phyloP scores from a whole-genome alignment of 1,284 basidiomycete genomes.

The Ganoderma multipileum region DNA sequence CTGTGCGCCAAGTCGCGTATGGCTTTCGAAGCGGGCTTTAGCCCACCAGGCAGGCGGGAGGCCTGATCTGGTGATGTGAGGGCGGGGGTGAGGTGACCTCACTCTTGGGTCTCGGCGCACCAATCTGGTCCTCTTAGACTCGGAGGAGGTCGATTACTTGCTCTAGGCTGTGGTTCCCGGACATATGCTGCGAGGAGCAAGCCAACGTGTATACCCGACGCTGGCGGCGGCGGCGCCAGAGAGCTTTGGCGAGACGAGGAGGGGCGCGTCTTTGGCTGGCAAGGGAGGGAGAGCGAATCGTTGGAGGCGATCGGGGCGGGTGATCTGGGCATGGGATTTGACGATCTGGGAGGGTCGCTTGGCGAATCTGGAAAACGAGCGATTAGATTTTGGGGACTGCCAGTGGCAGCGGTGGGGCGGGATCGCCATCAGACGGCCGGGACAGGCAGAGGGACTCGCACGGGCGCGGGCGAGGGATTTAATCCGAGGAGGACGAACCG shows the following conservation, averaged over 20 bases:
- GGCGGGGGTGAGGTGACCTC: neutral
- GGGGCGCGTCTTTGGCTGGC: neutral
- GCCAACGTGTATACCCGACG: neutral
- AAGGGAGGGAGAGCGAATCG: neutral
- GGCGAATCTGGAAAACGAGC: neutral
- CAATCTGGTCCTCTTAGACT: neutral
- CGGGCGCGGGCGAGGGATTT: neutral
- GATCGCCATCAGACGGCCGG: constrained; percentile 3
- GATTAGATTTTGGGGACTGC: constrained; percentile 4
- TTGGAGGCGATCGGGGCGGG: neutral
- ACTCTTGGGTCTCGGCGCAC: neutral
- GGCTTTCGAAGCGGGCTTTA: neutral
- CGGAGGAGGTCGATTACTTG: neutral
- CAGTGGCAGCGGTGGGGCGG: constrained; percentile 4
- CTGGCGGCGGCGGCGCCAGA: constrained; percentile 6
- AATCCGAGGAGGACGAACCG: constrained; percentile 4
- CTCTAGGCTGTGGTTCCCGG: neutral
- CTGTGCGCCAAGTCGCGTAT: neutral
- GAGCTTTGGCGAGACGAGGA: neutral
- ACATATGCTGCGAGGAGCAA: neutral
- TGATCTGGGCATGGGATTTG: neutral
- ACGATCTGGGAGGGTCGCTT: neutral
- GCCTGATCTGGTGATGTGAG: neutral
- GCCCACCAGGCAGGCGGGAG: neutral
- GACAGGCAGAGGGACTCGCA: neutral